Evolutionary conservation across 2,329 filamentous ascomycete genomes (phyloP).

Genomic region (Ascochyta viciae-villosae): DNA sequence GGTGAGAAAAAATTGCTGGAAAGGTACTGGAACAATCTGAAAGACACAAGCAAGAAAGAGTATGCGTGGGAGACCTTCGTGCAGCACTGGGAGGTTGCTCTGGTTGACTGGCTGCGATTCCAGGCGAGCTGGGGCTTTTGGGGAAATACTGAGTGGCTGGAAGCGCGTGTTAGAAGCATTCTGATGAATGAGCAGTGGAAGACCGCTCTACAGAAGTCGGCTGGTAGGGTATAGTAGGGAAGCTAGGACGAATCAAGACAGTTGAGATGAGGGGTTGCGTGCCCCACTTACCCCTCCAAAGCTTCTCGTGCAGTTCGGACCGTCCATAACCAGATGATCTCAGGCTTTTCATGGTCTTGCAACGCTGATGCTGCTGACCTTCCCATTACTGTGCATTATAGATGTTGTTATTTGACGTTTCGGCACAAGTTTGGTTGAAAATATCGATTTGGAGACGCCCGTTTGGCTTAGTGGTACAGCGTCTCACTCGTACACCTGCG

Average conservation of each 20-base stretch:
- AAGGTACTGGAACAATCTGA: slow-evolving; percentile 56
- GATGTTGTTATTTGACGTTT: neutral
- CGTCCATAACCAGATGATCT: neutral
- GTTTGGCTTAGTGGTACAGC: slow-evolving; percentile 33
- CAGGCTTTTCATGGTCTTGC: too few relatives aligned
- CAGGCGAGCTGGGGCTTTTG: slow-evolving; percentile 51
- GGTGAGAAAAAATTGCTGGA: slow-evolving; percentile 62
- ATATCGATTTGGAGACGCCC: slow-evolving; percentile 3
- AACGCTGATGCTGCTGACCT: neutral
- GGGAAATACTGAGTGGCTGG: slow-evolving; percentile 47
- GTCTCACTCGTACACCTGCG: slow-evolving; percentile 31
- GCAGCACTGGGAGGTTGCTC: slow-evolving; percentile 69
- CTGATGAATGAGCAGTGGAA: slow-evolving; percentile 35
- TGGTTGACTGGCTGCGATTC: slow-evolving; percentile 69
- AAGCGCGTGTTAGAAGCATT: slow-evolving; percentile 40
- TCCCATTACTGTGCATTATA: neutral
- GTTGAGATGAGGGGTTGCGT: too few relatives aligned
- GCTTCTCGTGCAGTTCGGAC: neutral
- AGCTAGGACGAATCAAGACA: neutral
- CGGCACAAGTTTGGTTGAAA: slow-evolving; percentile 14
- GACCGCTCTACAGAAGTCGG: slow-evolving; percentile 14
- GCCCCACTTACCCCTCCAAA: slow-evolving; percentile 14
- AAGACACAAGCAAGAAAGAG: slow-evolving; percentile 36
- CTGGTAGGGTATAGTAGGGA: neutral
- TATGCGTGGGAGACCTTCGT: slow-evolving; percentile 65